These are phyloP conservation scores for Pseudofabraea citricarpa DNA, from an alignment of 2,329 filamentous ascomycete species.

Conservation along the genomic window DNA sequence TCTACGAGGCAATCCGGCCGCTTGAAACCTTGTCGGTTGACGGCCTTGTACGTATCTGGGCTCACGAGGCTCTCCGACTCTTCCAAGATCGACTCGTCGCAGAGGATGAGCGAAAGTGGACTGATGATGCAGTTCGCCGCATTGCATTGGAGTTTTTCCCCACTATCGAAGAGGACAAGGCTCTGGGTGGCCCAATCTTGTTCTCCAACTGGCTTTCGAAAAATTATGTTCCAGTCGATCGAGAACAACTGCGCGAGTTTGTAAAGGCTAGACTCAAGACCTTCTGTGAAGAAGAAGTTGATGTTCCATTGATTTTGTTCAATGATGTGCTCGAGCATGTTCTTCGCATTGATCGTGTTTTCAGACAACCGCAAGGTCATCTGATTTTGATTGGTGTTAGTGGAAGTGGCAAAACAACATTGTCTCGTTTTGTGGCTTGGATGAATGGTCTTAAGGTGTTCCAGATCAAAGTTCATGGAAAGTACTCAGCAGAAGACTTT, in stretches of 20 bases:
- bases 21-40: conserved; percentile 84
- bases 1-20: conserved; percentile 94
- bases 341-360: conserved; percentile 95
- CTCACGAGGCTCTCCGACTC: conserved; percentile 89
- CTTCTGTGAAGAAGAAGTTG: conserved; percentile 98
- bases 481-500: conserved; percentile 97
- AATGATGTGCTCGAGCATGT: conserved; percentile 99
- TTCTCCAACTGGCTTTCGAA: conserved; percentile 99
- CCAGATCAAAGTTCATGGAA: conserved; percentile 99
- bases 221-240: conserved; percentile 95
- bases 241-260: conserved; percentile 91
- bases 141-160: conserved; percentile 93
- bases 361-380: conserved; percentile 96
- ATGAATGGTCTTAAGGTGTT: conserved; percentile 99
- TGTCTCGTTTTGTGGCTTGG: conserved; percentile 98
- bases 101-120: conserved; percentile 94
- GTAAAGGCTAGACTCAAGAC: conserved; percentile 96
- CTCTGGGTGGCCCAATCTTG: conserved; percentile 86
- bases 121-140: conserved; percentile 77
- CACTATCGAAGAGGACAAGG: conserved; percentile 85
- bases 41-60: conserved; percentile 94
- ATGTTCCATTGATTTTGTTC: conserved; percentile 97
- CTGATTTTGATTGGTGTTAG: conserved; percentile 98
- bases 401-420: conserved; percentile 95
- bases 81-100: conserved; percentile 97